Evolutionary conservation across 2,329 filamentous ascomycete species (phyloP).

Genomic region (Colletotrichum falcatum): DNA sequence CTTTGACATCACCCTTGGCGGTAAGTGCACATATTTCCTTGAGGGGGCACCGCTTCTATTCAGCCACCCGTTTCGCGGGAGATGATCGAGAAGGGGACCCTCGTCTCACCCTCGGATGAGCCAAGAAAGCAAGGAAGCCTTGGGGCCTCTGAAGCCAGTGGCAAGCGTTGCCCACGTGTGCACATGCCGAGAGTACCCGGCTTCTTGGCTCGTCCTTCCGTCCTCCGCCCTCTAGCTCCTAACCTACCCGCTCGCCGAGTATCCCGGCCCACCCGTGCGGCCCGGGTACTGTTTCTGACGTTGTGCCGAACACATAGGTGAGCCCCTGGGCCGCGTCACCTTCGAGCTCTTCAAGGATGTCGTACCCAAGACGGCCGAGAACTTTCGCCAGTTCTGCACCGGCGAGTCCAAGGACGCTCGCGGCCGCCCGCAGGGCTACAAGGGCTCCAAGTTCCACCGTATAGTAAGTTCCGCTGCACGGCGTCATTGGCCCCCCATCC

Average conservation of each 20-base stretch:
- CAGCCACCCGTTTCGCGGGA: conserved; percentile 1
- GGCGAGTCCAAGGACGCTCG: conserved; percentile 86
- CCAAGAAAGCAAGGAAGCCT: neutral
- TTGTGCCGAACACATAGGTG: conserved; percentile 64
- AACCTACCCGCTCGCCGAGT: neutral
- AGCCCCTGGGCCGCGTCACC: conserved; percentile 86
- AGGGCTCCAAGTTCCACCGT: conserved; percentile 92
- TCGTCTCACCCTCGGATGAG: conserved; percentile 5
- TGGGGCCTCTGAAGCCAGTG: conserved; percentile 13
- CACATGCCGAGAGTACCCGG: conserved; percentile 13
- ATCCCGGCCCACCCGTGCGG: neutral
- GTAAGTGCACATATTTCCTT: conserved; percentile 54
- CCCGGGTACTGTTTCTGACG: neutral
- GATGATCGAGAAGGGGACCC: neutral
- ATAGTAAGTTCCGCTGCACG: conserved; percentile 70
- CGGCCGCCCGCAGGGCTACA: conserved; percentile 90
- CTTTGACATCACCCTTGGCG: conserved; percentile 84
- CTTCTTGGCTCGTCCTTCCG: neutral
- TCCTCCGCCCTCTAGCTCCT: neutral
- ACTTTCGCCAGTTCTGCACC: conserved; percentile 97
- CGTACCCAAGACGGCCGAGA: conserved; percentile 90
- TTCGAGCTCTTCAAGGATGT: conserved; percentile 91
- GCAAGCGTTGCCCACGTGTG: conserved; percentile 4
- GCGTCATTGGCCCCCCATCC: neutral
- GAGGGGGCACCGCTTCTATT: conserved; percentile 47